These are phyloP conservation scores for Pestalotiopsis sp. DNA, from an alignment of 2,329 filamentous ascomycete genomes.

Conservation along the genomic window DNA sequence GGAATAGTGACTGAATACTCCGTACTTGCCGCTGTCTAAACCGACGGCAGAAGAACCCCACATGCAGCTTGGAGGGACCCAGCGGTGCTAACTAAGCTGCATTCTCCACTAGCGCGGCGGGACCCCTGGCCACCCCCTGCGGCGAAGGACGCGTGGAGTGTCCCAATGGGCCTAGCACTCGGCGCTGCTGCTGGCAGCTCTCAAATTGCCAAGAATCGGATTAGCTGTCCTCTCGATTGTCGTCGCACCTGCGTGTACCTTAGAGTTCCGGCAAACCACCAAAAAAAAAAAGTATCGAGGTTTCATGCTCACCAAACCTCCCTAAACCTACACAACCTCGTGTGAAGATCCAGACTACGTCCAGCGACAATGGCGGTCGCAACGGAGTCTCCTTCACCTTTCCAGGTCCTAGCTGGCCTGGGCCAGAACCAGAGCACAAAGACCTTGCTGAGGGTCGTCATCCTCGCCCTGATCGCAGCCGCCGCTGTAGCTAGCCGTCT, in stretches of 20 bases:
- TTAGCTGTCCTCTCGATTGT: background rate
- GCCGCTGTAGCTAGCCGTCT: slow-evolving; percentile 90
- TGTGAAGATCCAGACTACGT: slow-evolving; percentile 13
- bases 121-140: background rate
- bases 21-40: background rate
- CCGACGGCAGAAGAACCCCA: background rate
- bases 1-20: background rate
- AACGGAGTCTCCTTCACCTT: slow-evolving; percentile 28
- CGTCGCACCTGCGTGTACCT: background rate
- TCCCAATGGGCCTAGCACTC: background rate
- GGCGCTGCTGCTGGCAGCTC: background rate
- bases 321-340: slow-evolving; percentile 5
- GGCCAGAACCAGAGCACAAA: slow-evolving; percentile 80
- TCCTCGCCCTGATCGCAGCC: slow-evolving; percentile 86
- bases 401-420: slow-evolving; percentile 60
- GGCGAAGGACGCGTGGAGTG: background rate
- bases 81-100: background rate
- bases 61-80: background rate
- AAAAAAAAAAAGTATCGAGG: slow-evolving; percentile 10
- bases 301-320: slow-evolving; percentile 14
- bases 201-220: background rate
- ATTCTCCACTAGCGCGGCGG: background rate
- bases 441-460: slow-evolving; percentile 83
- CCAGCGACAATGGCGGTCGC: slow-evolving; percentile 38
- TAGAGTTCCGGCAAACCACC: background rate